Percentiles rank a stretch among this genome's conserved stretches.
Conservation (phyloP, 2,329 filamentous ascomycete genomes). For the Rachicladosporium sp. region DNA sequence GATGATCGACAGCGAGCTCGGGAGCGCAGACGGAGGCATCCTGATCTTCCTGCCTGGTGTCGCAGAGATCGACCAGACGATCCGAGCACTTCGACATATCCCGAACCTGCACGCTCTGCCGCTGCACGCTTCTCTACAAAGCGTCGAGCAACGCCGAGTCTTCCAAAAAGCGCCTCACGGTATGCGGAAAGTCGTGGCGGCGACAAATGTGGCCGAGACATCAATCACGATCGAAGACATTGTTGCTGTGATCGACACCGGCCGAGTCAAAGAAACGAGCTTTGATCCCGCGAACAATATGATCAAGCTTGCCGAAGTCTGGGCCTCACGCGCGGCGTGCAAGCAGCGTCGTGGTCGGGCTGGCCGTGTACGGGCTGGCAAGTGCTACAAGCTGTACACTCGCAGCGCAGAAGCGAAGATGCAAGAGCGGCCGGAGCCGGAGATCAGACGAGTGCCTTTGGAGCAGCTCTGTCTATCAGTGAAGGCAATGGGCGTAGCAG, state of each 20-base stretch:
- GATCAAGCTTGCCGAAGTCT: constrained; percentile 85
- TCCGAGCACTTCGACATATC: constrained; percentile 54
- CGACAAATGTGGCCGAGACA: constrained; percentile 94
- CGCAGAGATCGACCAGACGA: constrained; percentile 75
- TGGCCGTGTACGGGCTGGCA: constrained; percentile 79
- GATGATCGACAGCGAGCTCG: constrained; percentile 68
- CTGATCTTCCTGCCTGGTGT: constrained; percentile 92
- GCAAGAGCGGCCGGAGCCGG: constrained; percentile 78
- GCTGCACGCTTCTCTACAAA: constrained; percentile 82
- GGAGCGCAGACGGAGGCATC: constrained; percentile 66
- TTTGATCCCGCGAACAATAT: constrained; percentile 89
- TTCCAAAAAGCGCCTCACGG: constrained; percentile 65
- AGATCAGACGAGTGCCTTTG: constrained; percentile 82
- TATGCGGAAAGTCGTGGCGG: constrained; percentile 82
- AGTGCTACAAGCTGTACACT: constrained; percentile 93
- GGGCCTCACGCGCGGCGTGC: constrained; percentile 86
- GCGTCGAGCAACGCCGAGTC: constrained; percentile 74
- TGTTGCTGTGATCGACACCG: constrained; percentile 88
- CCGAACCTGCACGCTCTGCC: constrained; percentile 66
- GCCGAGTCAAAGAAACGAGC: constrained; percentile 90
- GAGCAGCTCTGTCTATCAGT: constrained; percentile 93
- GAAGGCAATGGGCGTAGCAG: constrained; percentile 80
- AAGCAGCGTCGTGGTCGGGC: constrained; percentile 90
- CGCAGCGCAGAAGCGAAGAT: constrained; percentile 72
- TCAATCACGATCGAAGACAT: constrained; percentile 98